phyloP scores from a whole-genome alignment of 2,329 filamentous ascomycete genomes.

The Fusarium acutatum region DNA sequence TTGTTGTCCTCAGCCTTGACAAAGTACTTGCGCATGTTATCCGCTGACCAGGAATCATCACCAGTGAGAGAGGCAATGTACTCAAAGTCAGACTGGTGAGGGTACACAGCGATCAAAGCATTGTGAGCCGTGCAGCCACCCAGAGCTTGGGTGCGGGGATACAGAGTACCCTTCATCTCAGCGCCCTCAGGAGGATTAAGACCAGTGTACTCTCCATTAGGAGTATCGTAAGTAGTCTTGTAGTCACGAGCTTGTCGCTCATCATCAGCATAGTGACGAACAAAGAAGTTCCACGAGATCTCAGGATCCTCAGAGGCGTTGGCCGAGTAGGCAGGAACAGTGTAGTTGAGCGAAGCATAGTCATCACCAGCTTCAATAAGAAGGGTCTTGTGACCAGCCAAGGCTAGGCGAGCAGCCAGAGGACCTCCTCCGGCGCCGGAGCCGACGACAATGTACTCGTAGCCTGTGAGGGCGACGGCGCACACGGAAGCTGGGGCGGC shows the following conservation, averaged over 20 bases:
- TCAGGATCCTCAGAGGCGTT: conserved; percentile 63
- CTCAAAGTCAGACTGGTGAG: conserved; percentile 67
- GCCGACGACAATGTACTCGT: conserved; percentile 70
- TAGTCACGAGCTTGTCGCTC: conserved; percentile 61
- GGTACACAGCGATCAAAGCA: conserved; percentile 66
- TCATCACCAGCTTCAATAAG: conserved; percentile 71
- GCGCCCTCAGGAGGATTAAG: conserved; percentile 51
- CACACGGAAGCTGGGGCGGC: conserved; percentile 20
- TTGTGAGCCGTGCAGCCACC: conserved; percentile 67
- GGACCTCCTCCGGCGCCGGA: conserved; percentile 69
- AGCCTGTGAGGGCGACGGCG: conserved; percentile 35
- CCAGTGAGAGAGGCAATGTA: conserved; percentile 66
- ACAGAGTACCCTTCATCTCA: conserved; percentile 54
- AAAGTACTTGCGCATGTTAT: conserved; percentile 69
- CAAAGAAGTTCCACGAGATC: conserved; percentile 70
- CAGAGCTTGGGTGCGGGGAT: conserved; percentile 57
- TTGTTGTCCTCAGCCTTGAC: conserved; percentile 63
- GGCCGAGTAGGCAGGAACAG: conserved; percentile 63
- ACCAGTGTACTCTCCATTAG: conserved; percentile 61
- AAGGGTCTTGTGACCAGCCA: conserved; percentile 66
- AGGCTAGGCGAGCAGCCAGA: conserved; percentile 64
- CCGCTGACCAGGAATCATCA: conserved; percentile 65
- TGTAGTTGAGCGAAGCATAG: conserved; percentile 59
- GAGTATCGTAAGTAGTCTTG: conserved; percentile 66
- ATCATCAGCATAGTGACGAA: conserved; percentile 67